phyloP scores from a whole-genome alignment of 1,139 yeast genomes.

The Saccharomycopsis hybrid region DNA sequence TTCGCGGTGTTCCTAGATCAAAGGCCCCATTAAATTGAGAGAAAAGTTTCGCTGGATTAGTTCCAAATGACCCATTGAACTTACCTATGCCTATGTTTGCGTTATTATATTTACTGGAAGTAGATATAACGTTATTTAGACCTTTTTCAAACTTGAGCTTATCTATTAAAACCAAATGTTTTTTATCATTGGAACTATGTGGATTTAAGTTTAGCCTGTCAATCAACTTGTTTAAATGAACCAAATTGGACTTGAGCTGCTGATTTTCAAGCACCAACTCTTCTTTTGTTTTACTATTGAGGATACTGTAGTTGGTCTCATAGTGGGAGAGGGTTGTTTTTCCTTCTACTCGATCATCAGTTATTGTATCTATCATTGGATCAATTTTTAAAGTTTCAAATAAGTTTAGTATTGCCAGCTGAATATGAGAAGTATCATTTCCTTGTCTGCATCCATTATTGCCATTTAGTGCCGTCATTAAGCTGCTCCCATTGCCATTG shows the following conservation, averaged over 20 bases:
- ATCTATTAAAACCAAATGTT: slow-evolving; percentile 16
- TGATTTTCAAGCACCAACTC: slow-evolving; percentile 18
- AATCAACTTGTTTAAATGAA: slow-evolving; percentile 8
- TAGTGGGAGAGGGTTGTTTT: neutral
- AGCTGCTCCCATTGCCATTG: slow-evolving; percentile 10
- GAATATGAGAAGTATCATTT: neutral
- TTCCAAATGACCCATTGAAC: neutral
- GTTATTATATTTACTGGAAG: neutral
- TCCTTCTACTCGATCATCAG: slow-evolving; percentile 5
- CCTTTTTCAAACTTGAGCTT: slow-evolving; percentile 10
- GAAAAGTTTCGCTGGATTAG: neutral
- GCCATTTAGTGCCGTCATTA: neutral
- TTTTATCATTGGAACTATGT: neutral
- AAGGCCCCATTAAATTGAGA: neutral
- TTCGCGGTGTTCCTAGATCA: neutral
- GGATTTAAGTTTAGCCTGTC: slow-evolving; percentile 8
- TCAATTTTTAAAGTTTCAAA: slow-evolving; percentile 13
- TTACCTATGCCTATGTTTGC: neutral
- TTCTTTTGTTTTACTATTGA: slow-evolving; percentile 15
- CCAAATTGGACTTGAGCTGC: slow-evolving; percentile 12
- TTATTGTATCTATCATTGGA: slow-evolving; percentile 3
- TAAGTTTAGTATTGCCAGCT: slow-evolving; percentile 14
- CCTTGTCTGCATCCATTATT: neutral
- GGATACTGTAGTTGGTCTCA: neutral
- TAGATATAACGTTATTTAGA: neutral